Conservation (phyloP, 1,284 basidiomycete genomes). For the Amylostereum areolatum region DNA sequence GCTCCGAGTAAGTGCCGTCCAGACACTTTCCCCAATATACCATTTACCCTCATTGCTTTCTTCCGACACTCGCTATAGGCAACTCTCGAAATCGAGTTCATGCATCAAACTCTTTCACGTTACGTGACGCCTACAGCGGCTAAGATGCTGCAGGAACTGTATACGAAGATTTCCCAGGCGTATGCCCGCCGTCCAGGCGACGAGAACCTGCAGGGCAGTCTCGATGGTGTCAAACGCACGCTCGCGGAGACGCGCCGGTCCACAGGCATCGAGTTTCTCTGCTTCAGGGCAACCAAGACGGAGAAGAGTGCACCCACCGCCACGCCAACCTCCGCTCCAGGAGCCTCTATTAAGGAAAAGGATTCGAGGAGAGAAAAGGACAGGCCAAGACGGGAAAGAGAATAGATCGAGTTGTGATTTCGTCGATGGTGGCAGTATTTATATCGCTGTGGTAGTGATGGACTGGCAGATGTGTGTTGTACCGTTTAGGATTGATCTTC, state of each 20-base stretch:
- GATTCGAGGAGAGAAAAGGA: constrained; percentile 10
- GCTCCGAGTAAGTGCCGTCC: constrained; percentile 67
- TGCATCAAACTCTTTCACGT: constrained; percentile 90
- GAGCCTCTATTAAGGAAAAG: no score
- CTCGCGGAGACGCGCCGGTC: constrained; percentile 82
- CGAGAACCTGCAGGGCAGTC: constrained; percentile 79
- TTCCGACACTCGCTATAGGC: constrained; percentile 47
- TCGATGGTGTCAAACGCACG: constrained; percentile 89
- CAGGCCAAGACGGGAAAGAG: no score
- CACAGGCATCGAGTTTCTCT: constrained; percentile 93
- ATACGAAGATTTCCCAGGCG: constrained; percentile 90
- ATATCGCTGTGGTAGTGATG: no score
- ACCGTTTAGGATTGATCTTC: no score
- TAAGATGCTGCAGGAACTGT: constrained; percentile 82
- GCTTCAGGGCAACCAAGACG: constrained; percentile 68
- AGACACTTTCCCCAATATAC: no score
- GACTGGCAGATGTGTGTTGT: no score
- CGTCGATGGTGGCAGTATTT: no score
- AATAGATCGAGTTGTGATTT: no score
- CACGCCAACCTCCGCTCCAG: no score
- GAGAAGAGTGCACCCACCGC: no score
- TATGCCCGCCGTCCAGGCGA: constrained; percentile 78
- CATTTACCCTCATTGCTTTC: constrained; percentile 3
- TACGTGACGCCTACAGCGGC: constrained; percentile 83
- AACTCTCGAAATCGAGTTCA: constrained; percentile 97